Conservation (phyloP, 305 asterid species). For the Ilex paraguariensis region DNA sequence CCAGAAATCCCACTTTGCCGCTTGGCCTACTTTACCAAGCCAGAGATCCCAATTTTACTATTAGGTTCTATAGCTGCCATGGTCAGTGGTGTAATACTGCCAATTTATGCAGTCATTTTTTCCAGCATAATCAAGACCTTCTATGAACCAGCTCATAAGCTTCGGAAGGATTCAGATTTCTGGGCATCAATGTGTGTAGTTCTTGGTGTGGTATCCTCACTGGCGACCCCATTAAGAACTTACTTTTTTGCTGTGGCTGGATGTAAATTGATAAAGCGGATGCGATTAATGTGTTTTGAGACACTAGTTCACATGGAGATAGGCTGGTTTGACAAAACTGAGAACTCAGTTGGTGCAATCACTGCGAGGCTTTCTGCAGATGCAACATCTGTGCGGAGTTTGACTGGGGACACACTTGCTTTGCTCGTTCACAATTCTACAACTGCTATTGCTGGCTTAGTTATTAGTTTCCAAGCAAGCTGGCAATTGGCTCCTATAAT, state of each 20-base stretch:
- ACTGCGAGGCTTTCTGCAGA: constrained; percentile 64
- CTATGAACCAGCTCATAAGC: constrained; percentile 26
- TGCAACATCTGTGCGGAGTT: constrained; percentile 53
- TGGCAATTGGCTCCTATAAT: constrained; percentile 60
- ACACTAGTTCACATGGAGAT: constrained; percentile 25
- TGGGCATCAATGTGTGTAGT: constrained; percentile 31
- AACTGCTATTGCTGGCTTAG: constrained; percentile 37
- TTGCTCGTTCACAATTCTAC: constrained; percentile 52
- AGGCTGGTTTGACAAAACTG: constrained; percentile 33
- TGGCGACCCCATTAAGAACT: constrained; percentile 15
- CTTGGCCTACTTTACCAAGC: constrained; percentile 20
- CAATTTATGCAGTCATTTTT: constrained; percentile 24
- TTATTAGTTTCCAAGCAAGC: constrained; percentile 48
- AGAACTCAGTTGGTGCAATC: constrained; percentile 39
- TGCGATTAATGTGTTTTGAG: constrained; percentile 22
- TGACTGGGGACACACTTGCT: constrained; percentile 58
- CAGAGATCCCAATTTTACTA: constrained; percentile 21
- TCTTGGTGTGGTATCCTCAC: constrained; percentile 16
- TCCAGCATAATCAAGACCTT: constrained; percentile 23
- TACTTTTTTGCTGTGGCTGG: constrained; percentile 30
- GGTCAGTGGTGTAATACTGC: constrained; percentile 23
- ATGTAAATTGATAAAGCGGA: constrained; percentile 21
- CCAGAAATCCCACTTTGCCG: constrained; percentile 9
- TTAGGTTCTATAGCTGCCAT: constrained; percentile 25
- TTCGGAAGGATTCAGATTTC: constrained; percentile 20